phyloP scores from a whole-genome alignment of 768 basidiomycete species.

The Mycena rebaudengoi region DNA sequence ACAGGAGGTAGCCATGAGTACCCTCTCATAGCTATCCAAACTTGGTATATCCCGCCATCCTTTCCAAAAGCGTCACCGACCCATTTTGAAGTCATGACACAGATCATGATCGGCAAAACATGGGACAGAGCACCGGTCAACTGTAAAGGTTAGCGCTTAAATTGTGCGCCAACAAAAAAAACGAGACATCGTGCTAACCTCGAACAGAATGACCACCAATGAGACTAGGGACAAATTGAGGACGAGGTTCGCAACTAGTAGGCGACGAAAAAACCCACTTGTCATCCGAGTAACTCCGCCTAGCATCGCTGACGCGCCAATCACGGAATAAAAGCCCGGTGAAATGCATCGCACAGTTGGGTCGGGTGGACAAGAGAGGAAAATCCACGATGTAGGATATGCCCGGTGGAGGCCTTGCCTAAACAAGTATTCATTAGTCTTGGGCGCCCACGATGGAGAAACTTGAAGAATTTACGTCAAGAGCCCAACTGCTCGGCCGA shows the following conservation, averaged over 20 bases:
- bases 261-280: slow-evolving; percentile 47
- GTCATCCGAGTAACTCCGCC: slow-evolving; percentile 84
- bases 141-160: slow-evolving; percentile 45
- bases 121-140: slow-evolving; percentile 83
- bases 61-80: slow-evolving; percentile 75
- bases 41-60: slow-evolving; percentile 70
- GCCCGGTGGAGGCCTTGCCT: slow-evolving; percentile 74
- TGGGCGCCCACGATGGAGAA: not conserved
- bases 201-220: slow-evolving; percentile 79
- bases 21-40: slow-evolving; percentile 75
- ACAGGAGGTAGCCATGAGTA: slow-evolving; percentile 77
- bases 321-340: slow-evolving; percentile 81
- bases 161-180: not conserved
- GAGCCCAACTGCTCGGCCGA: slow-evolving; percentile 76
- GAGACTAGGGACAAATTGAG: slow-evolving; percentile 58
- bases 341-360: slow-evolving; percentile 73
- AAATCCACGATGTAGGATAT: slow-evolving; percentile 75
- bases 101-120: slow-evolving; percentile 85
- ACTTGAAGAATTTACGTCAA: slow-evolving; percentile 56
- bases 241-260: not conserved
- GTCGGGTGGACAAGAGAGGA: slow-evolving; percentile 77
- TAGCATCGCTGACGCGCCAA: slow-evolving; percentile 79
- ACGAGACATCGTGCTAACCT: slow-evolving; percentile 47
- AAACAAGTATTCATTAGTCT: slow-evolving; percentile 6
- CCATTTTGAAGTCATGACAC: slow-evolving; percentile 81